Percentiles rank a stretch among this genome's conserved stretches.
Conservation (phyloP, 2,329 filamentous ascomycete genomes). For the Amphichorda felina region DNA sequence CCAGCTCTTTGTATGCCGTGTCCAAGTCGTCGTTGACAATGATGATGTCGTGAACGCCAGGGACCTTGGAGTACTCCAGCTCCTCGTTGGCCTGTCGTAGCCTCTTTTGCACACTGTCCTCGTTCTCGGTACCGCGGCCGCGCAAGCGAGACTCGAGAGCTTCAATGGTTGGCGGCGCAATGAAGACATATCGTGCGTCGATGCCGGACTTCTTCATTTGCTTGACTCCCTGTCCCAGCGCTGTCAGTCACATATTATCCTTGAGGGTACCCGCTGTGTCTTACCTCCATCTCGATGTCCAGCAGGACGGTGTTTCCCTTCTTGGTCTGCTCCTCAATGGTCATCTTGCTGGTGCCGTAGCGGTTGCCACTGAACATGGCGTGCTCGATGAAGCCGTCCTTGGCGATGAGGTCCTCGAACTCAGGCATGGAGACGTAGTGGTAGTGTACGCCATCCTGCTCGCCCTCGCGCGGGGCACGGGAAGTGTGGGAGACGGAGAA, state of each 20-base stretch:
- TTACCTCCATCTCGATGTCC: slow-evolving; percentile 92
- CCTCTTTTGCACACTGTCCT: slow-evolving; percentile 58
- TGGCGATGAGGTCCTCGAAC: slow-evolving; percentile 57
- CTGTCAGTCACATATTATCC: neutral
- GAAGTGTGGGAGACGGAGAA: slow-evolving; percentile 68
- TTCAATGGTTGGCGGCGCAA: slow-evolving; percentile 67
- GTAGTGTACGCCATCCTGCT: slow-evolving; percentile 70
- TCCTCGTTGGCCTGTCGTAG: slow-evolving; percentile 62
- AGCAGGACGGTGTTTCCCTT: slow-evolving; percentile 68
- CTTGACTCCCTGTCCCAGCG: slow-evolving; percentile 41
- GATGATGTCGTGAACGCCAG: slow-evolving; percentile 34
- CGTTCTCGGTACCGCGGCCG: slow-evolving; percentile 66
- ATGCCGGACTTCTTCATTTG: slow-evolving; percentile 72
- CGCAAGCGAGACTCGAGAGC: slow-evolving; percentile 64
- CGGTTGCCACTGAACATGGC: slow-evolving; percentile 76
- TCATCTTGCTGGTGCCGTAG: slow-evolving; percentile 75
- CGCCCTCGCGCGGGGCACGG: slow-evolving; percentile 60
- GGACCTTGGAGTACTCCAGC: slow-evolving; percentile 58
- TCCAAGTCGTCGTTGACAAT: slow-evolving; percentile 33
- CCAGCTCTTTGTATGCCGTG: slow-evolving; percentile 40
- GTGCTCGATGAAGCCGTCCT: slow-evolving; percentile 71
- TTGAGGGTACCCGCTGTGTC: neutral
- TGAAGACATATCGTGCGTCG: slow-evolving; percentile 71
- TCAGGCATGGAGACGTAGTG: slow-evolving; percentile 57
- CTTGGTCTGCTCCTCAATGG: slow-evolving; percentile 62